A percentile compares a stretch with the other conserved stretches of the same genome.
Conservation (phyloP, 176 grass and related monocot species). For the Triticum timopheevii region DNA sequence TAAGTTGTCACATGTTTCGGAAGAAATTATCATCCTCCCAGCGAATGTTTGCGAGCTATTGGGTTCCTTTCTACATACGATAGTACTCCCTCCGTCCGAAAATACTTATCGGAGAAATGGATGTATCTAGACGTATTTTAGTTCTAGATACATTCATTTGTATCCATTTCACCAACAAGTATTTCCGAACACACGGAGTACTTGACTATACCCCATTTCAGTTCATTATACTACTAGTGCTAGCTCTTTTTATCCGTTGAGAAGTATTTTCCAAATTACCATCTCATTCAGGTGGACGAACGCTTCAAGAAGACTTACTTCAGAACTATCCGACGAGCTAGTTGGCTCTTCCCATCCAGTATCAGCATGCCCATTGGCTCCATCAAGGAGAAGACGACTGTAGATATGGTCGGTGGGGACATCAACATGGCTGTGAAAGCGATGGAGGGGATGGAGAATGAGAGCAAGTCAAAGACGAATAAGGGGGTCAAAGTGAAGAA, state of each 20-base stretch:
- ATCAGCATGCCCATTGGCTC: not conserved
- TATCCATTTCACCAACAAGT: too few species aligned
- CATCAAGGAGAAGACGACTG: not conserved
- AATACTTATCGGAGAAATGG: too few species aligned
- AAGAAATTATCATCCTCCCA: too few species aligned
- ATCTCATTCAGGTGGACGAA: conserved; percentile 29
- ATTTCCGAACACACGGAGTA: too few species aligned
- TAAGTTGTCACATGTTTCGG: too few species aligned
- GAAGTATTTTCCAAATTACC: not conserved
- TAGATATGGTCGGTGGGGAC: not conserved
- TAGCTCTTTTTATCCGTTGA: not conserved
- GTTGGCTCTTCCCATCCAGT: conserved; percentile 35
- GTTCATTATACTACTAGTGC: not conserved
- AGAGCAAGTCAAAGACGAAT: not conserved
- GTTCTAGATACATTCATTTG: too few species aligned
- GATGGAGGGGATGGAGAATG: not conserved
- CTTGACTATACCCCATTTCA: not conserved
- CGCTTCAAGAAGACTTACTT: conserved; percentile 28
- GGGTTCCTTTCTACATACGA: too few species aligned
- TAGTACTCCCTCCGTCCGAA: too few species aligned
- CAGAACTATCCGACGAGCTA: conserved; percentile 1
- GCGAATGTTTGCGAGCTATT: too few species aligned
- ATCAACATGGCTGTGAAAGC: not conserved
- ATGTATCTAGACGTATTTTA: too few species aligned
- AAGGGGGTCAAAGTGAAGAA: not conserved